Conservation (phyloP, 768 basidiomycete genomes). For the Amanita pallidorosea region DNA sequence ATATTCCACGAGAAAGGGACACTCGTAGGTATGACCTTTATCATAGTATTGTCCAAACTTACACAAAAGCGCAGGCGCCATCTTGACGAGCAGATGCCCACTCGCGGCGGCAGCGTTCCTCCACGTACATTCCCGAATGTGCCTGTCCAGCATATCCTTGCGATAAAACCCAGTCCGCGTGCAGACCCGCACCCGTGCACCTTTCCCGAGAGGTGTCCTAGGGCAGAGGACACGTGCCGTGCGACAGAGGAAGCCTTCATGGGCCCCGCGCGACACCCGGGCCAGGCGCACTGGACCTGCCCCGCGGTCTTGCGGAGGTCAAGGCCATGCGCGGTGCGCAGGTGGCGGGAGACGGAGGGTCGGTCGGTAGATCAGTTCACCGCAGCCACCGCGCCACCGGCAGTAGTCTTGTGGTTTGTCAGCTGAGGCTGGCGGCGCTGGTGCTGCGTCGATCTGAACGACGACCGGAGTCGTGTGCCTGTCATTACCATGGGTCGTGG, state of each 20-base stretch:
- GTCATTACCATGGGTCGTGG: no score
- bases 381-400: background rate
- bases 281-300: background rate
- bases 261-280: background rate
- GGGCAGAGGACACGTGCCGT: background rate
- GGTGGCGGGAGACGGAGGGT: background rate
- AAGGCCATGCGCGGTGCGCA: background rate
- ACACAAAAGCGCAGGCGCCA: background rate
- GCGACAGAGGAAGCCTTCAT: background rate
- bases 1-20: no score
- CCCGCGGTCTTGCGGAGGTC: background rate
- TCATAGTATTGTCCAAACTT: background rate
- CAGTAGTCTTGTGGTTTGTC: background rate
- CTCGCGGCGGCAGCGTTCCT: background rate
- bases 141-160: background rate
- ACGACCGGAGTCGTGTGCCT: no score
- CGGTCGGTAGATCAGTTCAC: background rate
- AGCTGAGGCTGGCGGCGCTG: background rate
- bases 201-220: background rate
- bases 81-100: background rate
- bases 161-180: background rate
- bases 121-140: background rate
- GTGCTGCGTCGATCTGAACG: no score
- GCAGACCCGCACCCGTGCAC: background rate
- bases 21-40: no score